Evolutionary conservation across 257 asterid species (phyloP).

Genomic region (Nicotiana sylvestris): DNA sequence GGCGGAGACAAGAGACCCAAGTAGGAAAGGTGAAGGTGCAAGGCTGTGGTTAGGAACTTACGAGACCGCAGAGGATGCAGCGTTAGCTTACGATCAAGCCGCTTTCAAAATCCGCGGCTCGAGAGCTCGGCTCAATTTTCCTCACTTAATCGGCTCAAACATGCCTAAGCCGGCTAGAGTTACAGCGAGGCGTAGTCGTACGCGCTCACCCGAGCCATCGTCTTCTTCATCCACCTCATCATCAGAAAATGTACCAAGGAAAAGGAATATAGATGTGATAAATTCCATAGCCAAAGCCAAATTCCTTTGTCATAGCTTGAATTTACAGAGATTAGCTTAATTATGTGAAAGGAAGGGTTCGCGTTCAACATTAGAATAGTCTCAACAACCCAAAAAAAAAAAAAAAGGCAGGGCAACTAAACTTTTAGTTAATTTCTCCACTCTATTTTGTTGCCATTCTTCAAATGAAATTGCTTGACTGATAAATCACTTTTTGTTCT

Average conservation of each 20-base stretch:
- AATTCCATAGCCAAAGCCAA: slow-evolving; percentile 1
- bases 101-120: slow-evolving; percentile 34
- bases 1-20: slow-evolving; percentile 33
- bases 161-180: slow-evolving; percentile 10
- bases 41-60: slow-evolving; percentile 41
- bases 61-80: slow-evolving; percentile 37
- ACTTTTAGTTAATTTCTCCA: neutral
- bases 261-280: neutral
- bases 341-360: neutral
- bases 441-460: neutral
- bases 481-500: neutral
- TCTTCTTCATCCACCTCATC: neutral
- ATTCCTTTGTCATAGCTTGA: neutral
- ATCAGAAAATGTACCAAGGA: neutral
- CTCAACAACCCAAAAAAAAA: too few relatives aligned
- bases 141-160: slow-evolving; percentile 19
- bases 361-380: neutral
- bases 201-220: neutral
- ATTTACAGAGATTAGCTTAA: neutral
- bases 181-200: slow-evolving; percentile 9
- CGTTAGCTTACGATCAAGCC: slow-evolving; percentile 34
- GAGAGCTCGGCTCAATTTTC: slow-evolving; percentile 29
- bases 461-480: neutral
- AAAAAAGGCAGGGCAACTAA: neutral
- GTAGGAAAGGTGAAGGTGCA: slow-evolving; percentile 21